Percentiles rank a stretch among this genome's conserved stretches.
These are phyloP conservation scores for Mortierella antarctica DNA, from an alignment of 192 early-diverging fungal species.

Conservation along the genomic window DNA sequence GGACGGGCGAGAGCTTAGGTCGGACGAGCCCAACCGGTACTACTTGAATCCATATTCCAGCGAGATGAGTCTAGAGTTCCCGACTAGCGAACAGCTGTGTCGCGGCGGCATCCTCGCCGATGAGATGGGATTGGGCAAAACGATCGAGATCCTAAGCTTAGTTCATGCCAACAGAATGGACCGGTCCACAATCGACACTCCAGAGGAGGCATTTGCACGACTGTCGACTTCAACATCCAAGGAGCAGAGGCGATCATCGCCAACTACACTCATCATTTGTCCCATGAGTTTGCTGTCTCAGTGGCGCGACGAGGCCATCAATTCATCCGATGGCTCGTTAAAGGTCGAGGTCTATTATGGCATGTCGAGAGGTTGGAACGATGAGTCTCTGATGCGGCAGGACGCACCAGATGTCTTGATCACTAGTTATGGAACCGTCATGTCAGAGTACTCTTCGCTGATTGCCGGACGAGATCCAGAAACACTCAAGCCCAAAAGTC, in stretches of 20 bases:
- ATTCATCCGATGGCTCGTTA: slow-evolving; percentile 52
- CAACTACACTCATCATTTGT: slow-evolving; percentile 64
- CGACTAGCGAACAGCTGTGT: slow-evolving; percentile 54
- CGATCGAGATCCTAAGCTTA: slow-evolving; percentile 67
- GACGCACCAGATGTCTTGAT: slow-evolving; percentile 58
- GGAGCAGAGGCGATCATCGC: slow-evolving; percentile 16
- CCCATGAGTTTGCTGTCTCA: slow-evolving; percentile 66
- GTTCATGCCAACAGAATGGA: slow-evolving; percentile 58
- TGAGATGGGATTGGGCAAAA: slow-evolving; percentile 71
- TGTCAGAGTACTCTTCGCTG: slow-evolving; percentile 50
- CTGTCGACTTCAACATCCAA: slow-evolving; percentile 15
- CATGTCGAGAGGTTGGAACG: slow-evolving; percentile 25
- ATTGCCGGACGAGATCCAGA: not conserved
- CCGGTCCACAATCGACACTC: slow-evolving; percentile 8
- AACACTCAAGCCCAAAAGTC: slow-evolving; percentile 2
- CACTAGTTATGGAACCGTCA: slow-evolving; percentile 63
- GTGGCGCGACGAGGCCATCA: slow-evolving; percentile 62
- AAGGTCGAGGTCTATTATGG: slow-evolving; percentile 64
- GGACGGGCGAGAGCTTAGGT: slow-evolving; percentile 26
- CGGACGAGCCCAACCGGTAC: slow-evolving; percentile 29
- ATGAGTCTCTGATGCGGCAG: slow-evolving; percentile 9
- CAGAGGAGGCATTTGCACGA: slow-evolving; percentile 20
- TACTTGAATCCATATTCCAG: slow-evolving; percentile 63
- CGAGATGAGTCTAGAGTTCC: slow-evolving; percentile 60
- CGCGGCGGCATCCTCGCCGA: slow-evolving; percentile 68